phyloP scores from a whole-genome alignment of 768 basidiomycete species.

The Lactifluus echinatus region DNA sequence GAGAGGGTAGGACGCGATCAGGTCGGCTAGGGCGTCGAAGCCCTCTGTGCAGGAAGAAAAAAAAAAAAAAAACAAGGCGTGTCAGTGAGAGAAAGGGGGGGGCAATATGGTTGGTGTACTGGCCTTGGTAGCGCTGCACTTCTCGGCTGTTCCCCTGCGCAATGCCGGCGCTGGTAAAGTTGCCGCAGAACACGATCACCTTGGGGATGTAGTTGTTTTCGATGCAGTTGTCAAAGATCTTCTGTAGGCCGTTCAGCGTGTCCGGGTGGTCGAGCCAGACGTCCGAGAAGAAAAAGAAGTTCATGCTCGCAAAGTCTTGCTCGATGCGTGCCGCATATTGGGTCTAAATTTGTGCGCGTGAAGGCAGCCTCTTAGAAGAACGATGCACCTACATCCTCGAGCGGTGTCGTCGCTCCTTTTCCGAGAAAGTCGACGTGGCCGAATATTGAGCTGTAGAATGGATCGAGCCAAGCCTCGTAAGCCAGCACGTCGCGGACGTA shows the following conservation, averaged over 20 bases:
- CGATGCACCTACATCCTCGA: conserved; percentile 71
- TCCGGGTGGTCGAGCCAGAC: conserved; percentile 90
- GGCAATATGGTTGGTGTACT: background rate
- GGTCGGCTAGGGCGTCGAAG: conserved; percentile 79
- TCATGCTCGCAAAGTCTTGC: conserved; percentile 63
- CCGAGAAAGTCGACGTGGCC: conserved; percentile 97
- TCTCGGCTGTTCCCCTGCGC: conserved; percentile 70
- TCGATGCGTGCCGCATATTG: conserved; percentile 54
- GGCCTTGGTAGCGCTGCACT: conserved; percentile 81
- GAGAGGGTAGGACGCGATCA: conserved; percentile 72
- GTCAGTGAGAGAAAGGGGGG: background rate
- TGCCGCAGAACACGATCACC: conserved; percentile 88
- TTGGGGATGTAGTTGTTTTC: conserved; percentile 83
- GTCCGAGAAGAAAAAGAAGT: conserved; percentile 93
- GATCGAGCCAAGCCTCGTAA: conserved; percentile 18
- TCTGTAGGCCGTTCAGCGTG: conserved; percentile 68
- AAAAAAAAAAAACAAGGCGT: background rate
- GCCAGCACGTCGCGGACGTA: background rate
- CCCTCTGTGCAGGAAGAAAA: conserved; percentile 45
- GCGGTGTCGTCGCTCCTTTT: conserved; percentile 80
- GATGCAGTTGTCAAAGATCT: conserved; percentile 84
- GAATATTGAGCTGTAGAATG: conserved; percentile 66
- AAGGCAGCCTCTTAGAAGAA: background rate
- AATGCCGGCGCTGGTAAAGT: conserved; percentile 82
- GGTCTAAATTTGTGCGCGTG: conserved; percentile 28